Base-by-base conservation (phyloP, 306 rosid species). In the Rosa persica region DNA sequence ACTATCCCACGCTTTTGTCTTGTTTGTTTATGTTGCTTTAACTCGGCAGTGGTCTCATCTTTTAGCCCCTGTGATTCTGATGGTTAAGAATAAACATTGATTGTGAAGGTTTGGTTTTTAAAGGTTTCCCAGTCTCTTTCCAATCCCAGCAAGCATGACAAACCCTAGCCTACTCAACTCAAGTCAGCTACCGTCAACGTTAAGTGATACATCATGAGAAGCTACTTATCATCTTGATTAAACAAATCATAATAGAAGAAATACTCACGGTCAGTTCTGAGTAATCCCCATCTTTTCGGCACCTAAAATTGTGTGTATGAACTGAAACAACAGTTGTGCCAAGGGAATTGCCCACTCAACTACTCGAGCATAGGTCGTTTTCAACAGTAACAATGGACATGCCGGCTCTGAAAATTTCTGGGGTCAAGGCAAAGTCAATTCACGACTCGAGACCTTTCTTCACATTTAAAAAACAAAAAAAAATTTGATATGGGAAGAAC, bases 131-230 rank as follows among this genome's bases (percentile, higher is more conserved):
- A 6, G 69, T 74, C 78, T 58, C 78, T 74, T 57, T 74, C 54
- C 12, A 0, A 11, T 8, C 64, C 64, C 6, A 10, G 34, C 30
- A n/a, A 67, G 80, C 67, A 49, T 38, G 44, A 77, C 42, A 39
- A 27, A 5, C 30, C 72, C 68, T 30, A 30, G 36, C 36, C 3
- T 10, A 3, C 51, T 70, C 46, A 12, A 4, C 69, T 17, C 8
- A 51, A 76, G 79, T 76, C 73, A 72, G 67, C 78, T 57, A n/a
- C 42, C 78, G 38, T 84, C 79, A 42, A 38, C 81, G 65, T 83
- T 76, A 78, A 48, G 0, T 47, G 16, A 4, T 49, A 52, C 60
- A 25, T 17, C 12, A 22, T 54, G 34, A 69, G 12, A 51, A 46
- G 39, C 30, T 60, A 57, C 30, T 62, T 11, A 61, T 12, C 68